These are phyloP conservation scores for Saraca asoca DNA, from an alignment of 331 rosid species.

Conservation along the genomic window DNA sequence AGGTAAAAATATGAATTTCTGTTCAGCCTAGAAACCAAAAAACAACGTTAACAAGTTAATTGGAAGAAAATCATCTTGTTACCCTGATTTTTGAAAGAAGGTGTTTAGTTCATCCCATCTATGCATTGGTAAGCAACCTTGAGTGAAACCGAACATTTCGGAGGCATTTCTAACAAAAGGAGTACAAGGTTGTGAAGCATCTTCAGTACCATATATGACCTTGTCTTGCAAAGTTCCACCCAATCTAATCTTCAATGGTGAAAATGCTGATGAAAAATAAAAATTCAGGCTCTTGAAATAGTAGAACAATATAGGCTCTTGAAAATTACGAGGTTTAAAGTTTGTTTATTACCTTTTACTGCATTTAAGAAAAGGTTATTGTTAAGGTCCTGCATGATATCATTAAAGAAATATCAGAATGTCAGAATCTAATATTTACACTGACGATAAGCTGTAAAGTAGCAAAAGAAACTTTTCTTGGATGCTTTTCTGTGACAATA, in stretches of 20 bases:
- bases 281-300: constrained; percentile 5
- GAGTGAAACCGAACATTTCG: constrained; percentile 69
- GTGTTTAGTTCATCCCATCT: constrained; percentile 93
- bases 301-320: not conserved
- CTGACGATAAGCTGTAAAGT: not conserved
- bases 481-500: no score
- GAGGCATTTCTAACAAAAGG: constrained; percentile 50
- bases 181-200: constrained; percentile 49
- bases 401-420: constrained; percentile 15
- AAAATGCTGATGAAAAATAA: constrained; percentile 68
- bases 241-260: constrained; percentile 86
- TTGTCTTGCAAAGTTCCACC: constrained; percentile 91
- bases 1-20: no score
- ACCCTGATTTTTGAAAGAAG: constrained; percentile 82
- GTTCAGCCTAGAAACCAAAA: no score
- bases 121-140: constrained; percentile 75
- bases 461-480: no score
- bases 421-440: not conserved
- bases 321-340: constrained; percentile 2
- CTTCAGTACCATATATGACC: constrained; percentile 67
- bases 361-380: constrained; percentile 72
- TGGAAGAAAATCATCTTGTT: constrained; percentile 30
- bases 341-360: constrained; percentile 60
- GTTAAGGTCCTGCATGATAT: constrained; percentile 69
- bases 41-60: no score